Evolutionary conservation across 2,329 filamentous ascomycete genomes (phyloP).

Genomic region (Ustulina deusta): DNA sequence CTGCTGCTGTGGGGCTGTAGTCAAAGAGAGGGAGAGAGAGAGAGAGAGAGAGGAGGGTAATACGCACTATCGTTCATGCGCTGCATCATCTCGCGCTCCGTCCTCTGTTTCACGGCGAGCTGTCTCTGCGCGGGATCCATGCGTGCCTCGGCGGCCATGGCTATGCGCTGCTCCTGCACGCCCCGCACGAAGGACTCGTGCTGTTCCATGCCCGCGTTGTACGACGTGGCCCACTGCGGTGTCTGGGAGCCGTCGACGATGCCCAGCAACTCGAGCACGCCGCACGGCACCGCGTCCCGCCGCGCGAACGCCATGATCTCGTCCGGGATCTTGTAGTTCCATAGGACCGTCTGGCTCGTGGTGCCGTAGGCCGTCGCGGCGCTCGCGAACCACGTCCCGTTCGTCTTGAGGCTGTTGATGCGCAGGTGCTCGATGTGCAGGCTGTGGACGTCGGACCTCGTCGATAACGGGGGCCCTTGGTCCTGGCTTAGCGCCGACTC

Average conservation of each 20-base stretch:
- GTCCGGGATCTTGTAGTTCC: constrained; percentile 70
- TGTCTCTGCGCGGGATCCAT: constrained; percentile 59
- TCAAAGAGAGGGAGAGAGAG: background rate
- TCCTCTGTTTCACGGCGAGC: constrained; percentile 56
- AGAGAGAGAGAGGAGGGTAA: background rate
- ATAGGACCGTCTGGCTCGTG: constrained; percentile 66
- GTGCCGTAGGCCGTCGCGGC: constrained; percentile 67
- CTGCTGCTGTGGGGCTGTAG: background rate
- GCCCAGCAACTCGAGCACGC: constrained; percentile 67
- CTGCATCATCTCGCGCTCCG: constrained; percentile 57
- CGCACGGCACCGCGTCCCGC: constrained; percentile 67
- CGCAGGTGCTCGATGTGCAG: constrained; percentile 63
- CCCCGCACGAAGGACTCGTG: constrained; percentile 54
- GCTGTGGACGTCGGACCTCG: constrained; percentile 49
- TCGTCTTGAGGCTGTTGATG: constrained; percentile 49
- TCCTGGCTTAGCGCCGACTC: constrained; percentile 59
- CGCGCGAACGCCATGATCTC: constrained; percentile 63
- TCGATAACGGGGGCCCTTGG: constrained; percentile 43
- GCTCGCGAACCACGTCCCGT: constrained; percentile 68
- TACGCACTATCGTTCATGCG: constrained; percentile 61
- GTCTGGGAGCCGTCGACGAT: constrained; percentile 63
- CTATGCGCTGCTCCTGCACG: constrained; percentile 56
- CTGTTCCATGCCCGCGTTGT: constrained; percentile 53
- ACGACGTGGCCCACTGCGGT: constrained; percentile 65
- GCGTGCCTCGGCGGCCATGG: constrained; percentile 58